These are phyloP conservation scores for Jacaranda copaia DNA, from an alignment of 257 asterid genomes.

Conservation along the genomic window DNA sequence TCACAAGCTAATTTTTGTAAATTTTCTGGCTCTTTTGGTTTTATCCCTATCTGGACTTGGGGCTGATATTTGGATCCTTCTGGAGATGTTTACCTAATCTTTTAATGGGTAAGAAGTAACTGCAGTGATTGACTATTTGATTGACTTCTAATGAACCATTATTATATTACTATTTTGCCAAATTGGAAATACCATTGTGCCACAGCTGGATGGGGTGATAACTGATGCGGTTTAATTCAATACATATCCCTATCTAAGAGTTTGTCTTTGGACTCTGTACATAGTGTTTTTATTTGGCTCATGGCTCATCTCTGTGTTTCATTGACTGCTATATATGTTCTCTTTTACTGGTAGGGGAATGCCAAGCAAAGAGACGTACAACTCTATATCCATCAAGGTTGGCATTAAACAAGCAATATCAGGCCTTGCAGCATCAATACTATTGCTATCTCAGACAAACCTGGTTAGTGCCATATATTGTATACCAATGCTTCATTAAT, in stretches of 20 bases:
- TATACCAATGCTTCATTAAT: not conserved
- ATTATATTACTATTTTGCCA: not conserved
- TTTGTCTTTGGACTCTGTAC: not conserved
- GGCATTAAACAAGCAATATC: constrained; percentile 69
- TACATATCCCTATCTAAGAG: not conserved
- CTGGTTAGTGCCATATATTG: constrained; percentile 59
- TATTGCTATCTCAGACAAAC: constrained; percentile 70
- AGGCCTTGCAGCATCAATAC: constrained; percentile 78
- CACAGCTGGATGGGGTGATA: not conserved
- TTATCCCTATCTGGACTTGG: not conserved
- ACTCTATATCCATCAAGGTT: constrained; percentile 43
- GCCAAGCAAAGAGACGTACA: constrained; percentile 42
- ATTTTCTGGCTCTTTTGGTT: not conserved
- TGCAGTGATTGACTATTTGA: not conserved
- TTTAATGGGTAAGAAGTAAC: not conserved
- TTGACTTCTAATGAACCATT: not conserved
- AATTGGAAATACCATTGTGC: not conserved
- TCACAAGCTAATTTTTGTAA: not conserved
- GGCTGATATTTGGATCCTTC: not conserved
- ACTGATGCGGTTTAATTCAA: not conserved
- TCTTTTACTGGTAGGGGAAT: constrained; percentile 48
- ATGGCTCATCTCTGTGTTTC: constrained; percentile 20
- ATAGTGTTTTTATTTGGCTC: constrained; percentile 13
- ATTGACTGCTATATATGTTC: not conserved
- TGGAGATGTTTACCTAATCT: not conserved